These are phyloP conservation scores for Ramularia collo-cygni DNA, from an alignment of 2,329 filamentous ascomycete genomes.

Conservation along the genomic window DNA sequence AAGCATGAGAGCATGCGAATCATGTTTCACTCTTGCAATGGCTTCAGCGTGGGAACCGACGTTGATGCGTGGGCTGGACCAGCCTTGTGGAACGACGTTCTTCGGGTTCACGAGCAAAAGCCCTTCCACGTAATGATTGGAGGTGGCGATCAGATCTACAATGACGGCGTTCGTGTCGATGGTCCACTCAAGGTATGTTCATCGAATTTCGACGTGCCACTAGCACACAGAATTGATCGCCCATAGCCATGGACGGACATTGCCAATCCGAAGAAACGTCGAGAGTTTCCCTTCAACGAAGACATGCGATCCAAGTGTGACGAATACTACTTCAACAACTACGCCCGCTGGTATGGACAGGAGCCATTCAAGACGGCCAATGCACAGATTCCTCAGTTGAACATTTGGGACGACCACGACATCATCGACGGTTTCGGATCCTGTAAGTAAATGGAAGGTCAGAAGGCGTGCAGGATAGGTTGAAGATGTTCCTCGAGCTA, in stretches of 20 bases:
- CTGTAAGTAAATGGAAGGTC: no score
- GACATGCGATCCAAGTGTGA: constrained; percentile 53
- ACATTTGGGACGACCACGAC: constrained; percentile 61
- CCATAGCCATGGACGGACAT: constrained; percentile 55
- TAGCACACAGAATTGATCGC: neutral
- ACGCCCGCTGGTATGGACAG: constrained; percentile 62
- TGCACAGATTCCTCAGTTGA: constrained; percentile 56
- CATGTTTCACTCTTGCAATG: constrained; percentile 64
- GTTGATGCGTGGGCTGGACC: constrained; percentile 54
- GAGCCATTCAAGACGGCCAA: constrained; percentile 55
- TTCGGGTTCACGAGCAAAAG: constrained; percentile 52
- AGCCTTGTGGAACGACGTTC: constrained; percentile 58
- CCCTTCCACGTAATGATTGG: constrained; percentile 71
- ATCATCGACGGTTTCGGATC: constrained; percentile 62
- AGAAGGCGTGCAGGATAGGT: no score
- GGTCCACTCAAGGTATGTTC: constrained; percentile 55
- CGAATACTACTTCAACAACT: constrained; percentile 56
- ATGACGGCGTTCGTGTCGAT: constrained; percentile 71
- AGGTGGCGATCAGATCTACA: constrained; percentile 81
- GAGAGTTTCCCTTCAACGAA: constrained; percentile 59
- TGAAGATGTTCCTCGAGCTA: no score
- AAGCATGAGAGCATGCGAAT: constrained; percentile 59
- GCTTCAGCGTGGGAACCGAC: constrained; percentile 60
- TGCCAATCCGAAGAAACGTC: constrained; percentile 53
- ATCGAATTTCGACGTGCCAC: neutral